phyloP scores from a whole-genome alignment of 352 stramenopile genomes.

The Phytophthora sojae region DNA sequence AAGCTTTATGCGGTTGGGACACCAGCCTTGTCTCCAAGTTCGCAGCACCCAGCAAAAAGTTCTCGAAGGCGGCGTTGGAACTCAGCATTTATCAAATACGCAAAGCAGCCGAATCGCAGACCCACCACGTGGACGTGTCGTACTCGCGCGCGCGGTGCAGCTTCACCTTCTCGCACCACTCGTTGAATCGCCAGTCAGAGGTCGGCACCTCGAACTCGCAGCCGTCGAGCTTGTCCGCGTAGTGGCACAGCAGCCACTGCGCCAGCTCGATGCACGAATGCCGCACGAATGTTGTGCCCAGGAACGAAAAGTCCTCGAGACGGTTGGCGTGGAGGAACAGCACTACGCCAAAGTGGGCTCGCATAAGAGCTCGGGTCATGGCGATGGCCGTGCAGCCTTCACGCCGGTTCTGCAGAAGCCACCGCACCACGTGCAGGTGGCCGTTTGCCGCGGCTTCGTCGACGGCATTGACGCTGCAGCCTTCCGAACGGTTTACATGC shows the following conservation, averaged over 20 bases:
- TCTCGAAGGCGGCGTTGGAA: conserved; percentile 8
- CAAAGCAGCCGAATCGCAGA: conserved; percentile 12
- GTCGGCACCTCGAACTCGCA: conserved; percentile 29
- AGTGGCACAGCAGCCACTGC: conserved; percentile 27
- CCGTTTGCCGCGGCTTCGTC: conserved; percentile 26
- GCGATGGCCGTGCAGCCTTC: conserved; percentile 17
- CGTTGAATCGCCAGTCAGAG: conserved; percentile 33
- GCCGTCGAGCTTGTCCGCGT: conserved; percentile 12
- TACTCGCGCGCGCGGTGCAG: conserved; percentile 18
- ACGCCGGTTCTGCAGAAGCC: conserved; percentile 16
- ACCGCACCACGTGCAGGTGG: conserved; percentile 21
- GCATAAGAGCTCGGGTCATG: conserved; percentile 15
- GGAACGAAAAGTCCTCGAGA: conserved; percentile 29
- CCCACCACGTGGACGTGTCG: conserved; percentile 25
- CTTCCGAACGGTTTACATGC: conserved; percentile 19
- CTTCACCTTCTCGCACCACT: conserved; percentile 25
- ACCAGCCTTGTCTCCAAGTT: conserved; percentile 21
- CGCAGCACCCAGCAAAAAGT: conserved; percentile 20
- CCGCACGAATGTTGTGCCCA: conserved; percentile 20
- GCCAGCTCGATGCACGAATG: conserved; percentile 26
- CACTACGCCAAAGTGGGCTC: conserved; percentile 27
- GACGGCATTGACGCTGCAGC: conserved; percentile 14
- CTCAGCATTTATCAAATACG: not conserved
- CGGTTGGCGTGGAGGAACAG: conserved; percentile 27
- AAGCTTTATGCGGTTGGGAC: conserved; percentile 11